Percentiles rank a stretch among this genome's conserved stretches.
These are phyloP conservation scores for Linnemannia exigua DNA, from an alignment of 192 early-diverging fungal genomes.

Conservation along the genomic window DNA sequence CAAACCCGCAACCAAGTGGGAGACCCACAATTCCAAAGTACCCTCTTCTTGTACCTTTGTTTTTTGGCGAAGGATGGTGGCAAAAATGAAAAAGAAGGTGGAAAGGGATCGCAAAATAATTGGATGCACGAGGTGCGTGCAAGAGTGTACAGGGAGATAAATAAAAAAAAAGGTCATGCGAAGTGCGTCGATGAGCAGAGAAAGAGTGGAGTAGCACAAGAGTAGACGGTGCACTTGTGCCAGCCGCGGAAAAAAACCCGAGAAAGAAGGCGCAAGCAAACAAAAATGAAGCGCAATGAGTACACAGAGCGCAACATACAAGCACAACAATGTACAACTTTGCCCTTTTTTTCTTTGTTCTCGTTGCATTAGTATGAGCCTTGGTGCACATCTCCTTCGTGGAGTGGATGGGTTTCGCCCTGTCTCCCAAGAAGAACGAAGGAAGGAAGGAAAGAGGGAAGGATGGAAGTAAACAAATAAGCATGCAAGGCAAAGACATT, in stretches of 20 bases:
- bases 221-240: neutral
- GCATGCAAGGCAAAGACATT: slow-evolving; percentile 8
- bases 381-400: too few relatives aligned
- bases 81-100: neutral
- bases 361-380: neutral
- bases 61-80: neutral
- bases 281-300: neutral
- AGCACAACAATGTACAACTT: neutral
- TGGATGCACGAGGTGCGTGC: neutral
- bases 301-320: neutral
- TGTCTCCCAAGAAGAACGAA: slow-evolving; percentile 1
- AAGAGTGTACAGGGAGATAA: neutral
- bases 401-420: neutral
- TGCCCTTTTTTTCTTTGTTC: neutral
- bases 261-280: slow-evolving; percentile 1
- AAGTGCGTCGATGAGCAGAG: neutral
- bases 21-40: neutral
- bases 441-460: neutral
- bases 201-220: neutral
- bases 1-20: neutral
- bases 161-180: slow-evolving; percentile 2
- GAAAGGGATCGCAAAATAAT: neutral
- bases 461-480: neutral
- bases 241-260: neutral
- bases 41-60: neutral